Base-by-base conservation (phyloP, 805 yeast species). In the Metschnikowia anglica region DNA sequence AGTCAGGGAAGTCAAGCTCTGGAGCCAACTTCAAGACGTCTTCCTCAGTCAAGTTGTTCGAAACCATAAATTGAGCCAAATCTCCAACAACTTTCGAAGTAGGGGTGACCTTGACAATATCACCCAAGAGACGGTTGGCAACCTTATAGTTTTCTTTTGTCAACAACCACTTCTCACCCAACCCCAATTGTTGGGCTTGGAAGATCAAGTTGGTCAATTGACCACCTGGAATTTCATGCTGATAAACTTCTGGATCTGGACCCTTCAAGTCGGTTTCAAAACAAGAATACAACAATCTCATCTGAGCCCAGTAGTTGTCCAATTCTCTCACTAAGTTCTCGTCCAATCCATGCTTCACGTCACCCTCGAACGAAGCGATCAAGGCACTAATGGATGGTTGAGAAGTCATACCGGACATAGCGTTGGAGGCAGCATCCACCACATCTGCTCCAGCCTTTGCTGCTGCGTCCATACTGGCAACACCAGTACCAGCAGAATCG, bases 51-150 rank as follows among this genome's bases (percentile, higher is more conserved):
- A 93, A 77, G 69, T 89, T 89, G 76, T 93, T 93, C 35, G 96
- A 80, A 47, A 93, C 99, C 99, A 93, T 93, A 62, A 93, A 93
- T 73, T 93, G 99, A n/a, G 99, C 99, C 70, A 93, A 80, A 63
- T 93, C 99, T 58, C 99, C 99, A 51, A 93, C 99, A 60, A 93
- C 99, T 76, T 93, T 93, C n/a, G 98, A 90, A 18, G 99, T 93
- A 48, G 99, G 99, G 9, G 99, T 93, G 41, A 93, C 99, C 74
- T 93, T 93, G 59, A 93, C 98, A 63, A 93, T 80, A 65, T 93
- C 99, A 51, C 99, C 99, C 52, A 93, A 77, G 50, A 93, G 76
- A 58, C 77, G 69, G 73, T 93, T 93, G 45, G 99, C 99, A 55
- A 82, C 84, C 66, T 83, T 84, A 71, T 93, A 93, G 20, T 97